Evolutionary conservation across 2,329 filamentous ascomycete genomes (phyloP), one percentile per base, ranked within the genome.

Genomic region (Xylariaceae sp.): DNA sequence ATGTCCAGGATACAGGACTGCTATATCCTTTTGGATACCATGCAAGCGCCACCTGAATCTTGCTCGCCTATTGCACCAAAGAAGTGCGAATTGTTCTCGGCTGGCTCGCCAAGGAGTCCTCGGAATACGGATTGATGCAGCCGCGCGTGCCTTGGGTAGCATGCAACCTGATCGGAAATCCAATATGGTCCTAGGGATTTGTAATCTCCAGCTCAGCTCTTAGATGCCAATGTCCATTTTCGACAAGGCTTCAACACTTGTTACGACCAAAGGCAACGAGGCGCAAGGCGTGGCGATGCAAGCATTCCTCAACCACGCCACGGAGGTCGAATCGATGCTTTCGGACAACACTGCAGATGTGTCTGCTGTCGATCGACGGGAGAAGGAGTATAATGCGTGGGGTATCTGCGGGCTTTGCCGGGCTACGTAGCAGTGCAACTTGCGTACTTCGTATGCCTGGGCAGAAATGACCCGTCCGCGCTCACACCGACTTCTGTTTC

Each of bases 281-380:
- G 72, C 70, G 2, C 70, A 74, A 47, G 72, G 75, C 53, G 67
- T 68, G 0, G 66, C 68, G 0, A 70, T 74, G 68, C 66, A 67
- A 48, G 69, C 72, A 2, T 76, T 73, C 51, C 74, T 74, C 51
- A 65, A 73, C 3, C 53, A 67, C 15, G 74, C 76, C 30, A 35
- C 59, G n/a, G 72, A 73, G 37, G 71, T 68, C 1, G 73, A 73
- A 58, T 75, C 71, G 74, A 59, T 75, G 6, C 73, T 66, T 2
- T 45, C 76, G n/a, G 70, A 72, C 1, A 63, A 72, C 53, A 72
- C 72, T 1, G 67, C 71, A 1, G 73, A 75, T 55, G 68, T 74
- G 34, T 65, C 69, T 9, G 71, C 75, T 52, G 64, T 74, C 8
- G 71, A 73, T 45, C 67, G 72, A 23, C 63, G 67, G 2, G 64